Percentiles rank a stretch among this genome's conserved stretches.
phyloP scores from a whole-genome alignment of 2,329 filamentous ascomycete species.

The Apiospora marii region DNA sequence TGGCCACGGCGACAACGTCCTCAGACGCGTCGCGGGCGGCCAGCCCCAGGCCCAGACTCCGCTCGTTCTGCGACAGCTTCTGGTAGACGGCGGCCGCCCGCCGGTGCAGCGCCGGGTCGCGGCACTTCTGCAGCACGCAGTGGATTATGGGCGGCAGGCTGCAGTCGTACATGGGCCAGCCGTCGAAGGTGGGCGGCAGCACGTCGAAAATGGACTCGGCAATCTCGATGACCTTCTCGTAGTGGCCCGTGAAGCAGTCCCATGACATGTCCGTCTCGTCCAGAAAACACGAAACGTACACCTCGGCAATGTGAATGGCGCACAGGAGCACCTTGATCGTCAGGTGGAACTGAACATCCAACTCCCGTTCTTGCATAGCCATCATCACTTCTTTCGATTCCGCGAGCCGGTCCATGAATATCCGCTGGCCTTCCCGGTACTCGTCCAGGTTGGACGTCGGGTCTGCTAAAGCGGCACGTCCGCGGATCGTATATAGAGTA shows the following conservation, averaged over 20 bases:
- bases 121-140: conserved; percentile 22
- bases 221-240: not conserved
- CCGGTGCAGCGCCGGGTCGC: conserved; percentile 2
- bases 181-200: conserved; percentile 16
- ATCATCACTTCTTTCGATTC: conserved; percentile 1
- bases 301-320: conserved; percentile 5
- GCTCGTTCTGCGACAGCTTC: not conserved
- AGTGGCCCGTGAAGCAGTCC: conserved; percentile 1
- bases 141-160: conserved; percentile 15
- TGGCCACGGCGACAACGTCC: not conserved
- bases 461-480: not conserved
- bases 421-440: conserved; percentile 16
- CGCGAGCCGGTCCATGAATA: conserved; percentile 3
- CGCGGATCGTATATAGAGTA: conserved; percentile 1
- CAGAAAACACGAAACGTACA: conserved; percentile 17
- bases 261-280: conserved; percentile 5
- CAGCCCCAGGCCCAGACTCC: not conserved
- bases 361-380: not conserved
- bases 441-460: not conserved
- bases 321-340: conserved; percentile 10
- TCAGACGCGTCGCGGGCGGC: not conserved
- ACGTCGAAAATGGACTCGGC: conserved; percentile 13
- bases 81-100: conserved; percentile 3
- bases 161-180: conserved; percentile 23
- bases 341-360: not conserved